These are phyloP conservation scores for Pichia phayaonensis DNA, from an alignment of 805 yeast genomes.

Conservation along the genomic window DNA sequence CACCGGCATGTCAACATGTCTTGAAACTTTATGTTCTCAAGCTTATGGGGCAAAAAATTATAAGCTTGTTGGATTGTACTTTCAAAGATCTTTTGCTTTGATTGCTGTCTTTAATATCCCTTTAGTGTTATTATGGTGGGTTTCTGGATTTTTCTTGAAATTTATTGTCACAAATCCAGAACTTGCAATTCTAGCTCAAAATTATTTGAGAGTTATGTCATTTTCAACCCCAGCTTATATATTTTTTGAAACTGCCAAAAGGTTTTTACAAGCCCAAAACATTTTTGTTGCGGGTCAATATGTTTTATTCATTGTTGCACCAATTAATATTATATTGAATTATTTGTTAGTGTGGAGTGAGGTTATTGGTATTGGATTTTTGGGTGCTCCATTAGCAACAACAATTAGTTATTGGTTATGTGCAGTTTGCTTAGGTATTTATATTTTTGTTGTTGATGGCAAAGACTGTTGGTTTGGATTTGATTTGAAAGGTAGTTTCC, in stretches of 20 bases:
- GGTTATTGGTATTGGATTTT: slow-evolving; percentile 53
- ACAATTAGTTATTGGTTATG: slow-evolving; percentile 65
- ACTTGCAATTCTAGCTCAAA: slow-evolving; percentile 45
- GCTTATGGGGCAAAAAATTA: slow-evolving; percentile 65
- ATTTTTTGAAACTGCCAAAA: slow-evolving; percentile 61
- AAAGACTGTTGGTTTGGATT: slow-evolving; percentile 66
- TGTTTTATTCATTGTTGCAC: slow-evolving; percentile 61
- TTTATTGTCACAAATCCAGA: slow-evolving; percentile 38
- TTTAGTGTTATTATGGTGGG: slow-evolving; percentile 55
- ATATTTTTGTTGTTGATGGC: slow-evolving; percentile 55
- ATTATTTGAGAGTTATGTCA: slow-evolving; percentile 46
- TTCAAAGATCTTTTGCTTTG: slow-evolving; percentile 58
- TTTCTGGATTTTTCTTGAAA: slow-evolving; percentile 41
- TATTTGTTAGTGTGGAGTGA: slow-evolving; percentile 57
- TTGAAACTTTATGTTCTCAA: slow-evolving; percentile 75
- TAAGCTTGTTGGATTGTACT: slow-evolving; percentile 57
- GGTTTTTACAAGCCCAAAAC: slow-evolving; percentile 71
- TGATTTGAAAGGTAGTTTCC: slow-evolving; percentile 21
- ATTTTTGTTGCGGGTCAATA: slow-evolving; percentile 73
- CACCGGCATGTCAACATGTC: slow-evolving; percentile 68
- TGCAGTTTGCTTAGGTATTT: slow-evolving; percentile 47
- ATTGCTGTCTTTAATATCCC: slow-evolving; percentile 56
- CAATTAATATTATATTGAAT: slow-evolving; percentile 58
- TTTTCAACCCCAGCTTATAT: slow-evolving; percentile 70
- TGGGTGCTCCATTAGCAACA: slow-evolving; percentile 72